Conservation (phyloP, 371 early-diverging fungal species). For the Mucor circinelloides region DNA sequence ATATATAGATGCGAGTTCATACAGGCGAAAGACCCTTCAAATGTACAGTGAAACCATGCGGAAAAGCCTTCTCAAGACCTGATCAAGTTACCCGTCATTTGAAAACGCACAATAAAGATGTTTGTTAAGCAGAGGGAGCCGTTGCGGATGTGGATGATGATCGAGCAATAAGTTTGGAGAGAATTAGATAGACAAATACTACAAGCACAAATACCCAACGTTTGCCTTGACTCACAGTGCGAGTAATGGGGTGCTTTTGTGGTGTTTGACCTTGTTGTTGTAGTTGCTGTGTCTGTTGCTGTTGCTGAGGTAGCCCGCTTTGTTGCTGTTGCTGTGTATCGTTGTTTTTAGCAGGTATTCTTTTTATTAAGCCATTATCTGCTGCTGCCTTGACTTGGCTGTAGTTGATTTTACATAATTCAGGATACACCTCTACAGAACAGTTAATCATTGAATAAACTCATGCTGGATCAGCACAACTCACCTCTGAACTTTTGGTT, state of each 20-base stretch:
- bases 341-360: background rate
- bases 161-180: slow-evolving; percentile 46
- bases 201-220: slow-evolving; percentile 59
- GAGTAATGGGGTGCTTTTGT: slow-evolving; percentile 21
- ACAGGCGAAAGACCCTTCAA: slow-evolving; percentile 72
- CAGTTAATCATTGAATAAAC: background rate
- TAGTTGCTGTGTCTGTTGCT: slow-evolving; percentile 20
- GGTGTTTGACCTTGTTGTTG: slow-evolving; percentile 20
- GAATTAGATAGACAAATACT: slow-evolving; percentile 55
- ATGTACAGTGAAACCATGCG: slow-evolving; percentile 64
- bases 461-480: background rate
- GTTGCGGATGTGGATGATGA: slow-evolving; percentile 24
- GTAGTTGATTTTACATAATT: slow-evolving; percentile 60
- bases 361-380: background rate
- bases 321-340: background rate
- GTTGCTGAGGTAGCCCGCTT: background rate
- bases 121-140: background rate
- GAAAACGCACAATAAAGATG: slow-evolving; percentile 34
- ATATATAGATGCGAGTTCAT: slow-evolving; percentile 60
- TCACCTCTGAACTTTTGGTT: slow-evolving; percentile 79
- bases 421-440: slow-evolving; percentile 72
- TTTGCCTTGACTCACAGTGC: slow-evolving; percentile 52
- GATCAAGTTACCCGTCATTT: slow-evolving; percentile 68
- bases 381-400: slow-evolving; percentile 15
- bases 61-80: slow-evolving; percentile 70